Percentiles rank a stretch among this genome's conserved stretches.
Conservation (phyloP, 306 rosid species). For the Cicer cuneatum region DNA sequence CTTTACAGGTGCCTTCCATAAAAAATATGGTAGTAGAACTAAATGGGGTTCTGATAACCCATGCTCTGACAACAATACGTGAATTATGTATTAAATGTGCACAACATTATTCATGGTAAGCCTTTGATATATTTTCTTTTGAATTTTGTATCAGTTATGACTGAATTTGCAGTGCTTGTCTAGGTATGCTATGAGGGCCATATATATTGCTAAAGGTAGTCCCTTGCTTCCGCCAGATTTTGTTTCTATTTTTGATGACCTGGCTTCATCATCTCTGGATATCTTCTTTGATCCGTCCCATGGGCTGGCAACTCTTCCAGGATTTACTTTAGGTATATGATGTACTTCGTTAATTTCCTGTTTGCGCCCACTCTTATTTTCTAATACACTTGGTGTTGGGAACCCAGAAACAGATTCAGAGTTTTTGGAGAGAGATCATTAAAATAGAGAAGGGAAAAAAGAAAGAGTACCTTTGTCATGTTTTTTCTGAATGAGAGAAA, state of each 20-base stretch:
- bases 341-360: conserved; percentile 29
- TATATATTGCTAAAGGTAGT: conserved; percentile 98
- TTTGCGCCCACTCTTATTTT: conserved; percentile 30
- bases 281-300: conserved; percentile 97
- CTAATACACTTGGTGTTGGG: conserved; percentile 10
- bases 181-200: conserved; percentile 97
- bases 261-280: conserved; percentile 95
- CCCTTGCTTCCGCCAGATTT: conserved; percentile 94
- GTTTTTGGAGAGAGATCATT: conserved; percentile 19
- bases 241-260: conserved; percentile 93
- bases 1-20: conserved; percentile 81
- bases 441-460: conserved; percentile 5
- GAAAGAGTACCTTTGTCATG: not conserved
- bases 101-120: conserved; percentile 96
- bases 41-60: conserved; percentile 88
- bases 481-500: conserved; percentile 21
- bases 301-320: conserved; percentile 76
- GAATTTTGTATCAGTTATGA: conserved; percentile 35
- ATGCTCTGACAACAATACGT: conserved; percentile 87
- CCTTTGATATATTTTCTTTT: conserved; percentile 30
- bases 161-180: conserved; percentile 47
- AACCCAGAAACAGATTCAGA: conserved; percentile 18
- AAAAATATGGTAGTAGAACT: conserved; percentile 89
- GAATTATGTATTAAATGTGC: conserved; percentile 83
- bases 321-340: conserved; percentile 78